phyloP scores from a whole-genome alignment of 2,329 filamentous ascomycete species.

The Penicillium hesseltinei region DNA sequence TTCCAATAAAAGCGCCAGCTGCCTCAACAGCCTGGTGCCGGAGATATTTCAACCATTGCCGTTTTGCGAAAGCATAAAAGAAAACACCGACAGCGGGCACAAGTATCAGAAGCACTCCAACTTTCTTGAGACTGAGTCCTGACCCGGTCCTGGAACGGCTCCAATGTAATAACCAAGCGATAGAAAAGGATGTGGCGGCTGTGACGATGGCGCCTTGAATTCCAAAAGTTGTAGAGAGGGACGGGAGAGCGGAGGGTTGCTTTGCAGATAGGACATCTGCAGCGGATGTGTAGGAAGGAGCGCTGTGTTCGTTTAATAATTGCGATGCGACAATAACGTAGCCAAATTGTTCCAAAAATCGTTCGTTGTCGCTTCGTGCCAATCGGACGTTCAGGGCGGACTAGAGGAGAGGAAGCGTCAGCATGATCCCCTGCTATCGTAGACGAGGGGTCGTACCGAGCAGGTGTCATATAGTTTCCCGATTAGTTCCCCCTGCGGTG shows the following conservation, averaged over 20 bases:
- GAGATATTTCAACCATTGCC: slow-evolving; percentile 78
- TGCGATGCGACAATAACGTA: slow-evolving; percentile 93
- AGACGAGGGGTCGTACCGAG: slow-evolving; percentile 40
- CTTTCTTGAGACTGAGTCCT: slow-evolving; percentile 43
- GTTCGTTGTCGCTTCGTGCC: slow-evolving; percentile 73
- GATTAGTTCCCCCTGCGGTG: slow-evolving; percentile 33
- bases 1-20: slow-evolving; percentile 66
- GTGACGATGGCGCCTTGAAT: slow-evolving; percentile 66
- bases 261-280: slow-evolving; percentile 34
- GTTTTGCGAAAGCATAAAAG: slow-evolving; percentile 69
- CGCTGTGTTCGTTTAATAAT: slow-evolving; percentile 65
- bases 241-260: slow-evolving; percentile 30
- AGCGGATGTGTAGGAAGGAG: slow-evolving; percentile 42
- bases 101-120: slow-evolving; percentile 41
- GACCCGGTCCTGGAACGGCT: slow-evolving; percentile 55
- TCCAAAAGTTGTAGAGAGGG: slow-evolving; percentile 51
- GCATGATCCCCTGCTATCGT: neutral
- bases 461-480: slow-evolving; percentile 47
- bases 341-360: slow-evolving; percentile 87
- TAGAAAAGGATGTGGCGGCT: slow-evolving; percentile 59
- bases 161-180: slow-evolving; percentile 72
- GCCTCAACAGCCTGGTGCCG: slow-evolving; percentile 70
- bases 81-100: slow-evolving; percentile 55
- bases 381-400: slow-evolving; percentile 48
- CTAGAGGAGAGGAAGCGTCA: slow-evolving; percentile 22